Evolutionary conservation across 2,329 filamentous ascomycete genomes (phyloP), one percentile per base, ranked within the genome.

Genomic region (Tolypocladium album): DNA sequence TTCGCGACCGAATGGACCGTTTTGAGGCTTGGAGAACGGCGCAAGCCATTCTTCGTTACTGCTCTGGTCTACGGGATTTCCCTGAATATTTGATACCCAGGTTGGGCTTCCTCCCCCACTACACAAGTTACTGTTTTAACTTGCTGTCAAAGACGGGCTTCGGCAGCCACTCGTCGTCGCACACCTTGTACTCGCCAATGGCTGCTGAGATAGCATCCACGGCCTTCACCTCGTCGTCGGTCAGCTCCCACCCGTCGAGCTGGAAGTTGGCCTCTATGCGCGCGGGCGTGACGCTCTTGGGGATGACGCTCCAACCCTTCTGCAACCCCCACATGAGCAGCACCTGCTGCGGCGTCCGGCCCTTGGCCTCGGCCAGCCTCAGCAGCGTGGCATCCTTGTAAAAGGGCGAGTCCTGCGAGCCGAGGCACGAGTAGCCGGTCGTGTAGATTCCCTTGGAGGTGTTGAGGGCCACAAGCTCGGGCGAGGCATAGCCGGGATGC

Each of bases 71-170:
- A 4, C n/a, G 3, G 20, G 4, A 12, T 34, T 17, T 43, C 20
- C 40, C 36, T 47, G 22, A 5, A 47, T 47, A 47, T 45, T 34
- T 34, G 47, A 52, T 34, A 34, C 47, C 47, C 47, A 34, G 50
- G 50, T 53, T 53, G 7, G 50, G 3, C 4, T 22, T 20, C 20
- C 31, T 36, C 13, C 20, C 31, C 31, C 31, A 7, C 24, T 17
- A 6, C 15, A 5, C 47, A 20, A 36, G 31, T 12, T 36, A 53
- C 45, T 55, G 17, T 42, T 84, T 34, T 31, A 59, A 92, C 78
- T 92, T 88, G 68, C 92, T 88, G 67, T 92, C 88, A 80, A 94
- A 94, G 42, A 93, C 88, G 80, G 86, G 88, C 62, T 89, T 74
- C 0, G 89, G 89, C 68, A 90, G 70, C 86, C 88, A 93, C 36